Conservation (phyloP, 2,329 filamentous ascomycete species). For the Grosmannia penicillata region DNA sequence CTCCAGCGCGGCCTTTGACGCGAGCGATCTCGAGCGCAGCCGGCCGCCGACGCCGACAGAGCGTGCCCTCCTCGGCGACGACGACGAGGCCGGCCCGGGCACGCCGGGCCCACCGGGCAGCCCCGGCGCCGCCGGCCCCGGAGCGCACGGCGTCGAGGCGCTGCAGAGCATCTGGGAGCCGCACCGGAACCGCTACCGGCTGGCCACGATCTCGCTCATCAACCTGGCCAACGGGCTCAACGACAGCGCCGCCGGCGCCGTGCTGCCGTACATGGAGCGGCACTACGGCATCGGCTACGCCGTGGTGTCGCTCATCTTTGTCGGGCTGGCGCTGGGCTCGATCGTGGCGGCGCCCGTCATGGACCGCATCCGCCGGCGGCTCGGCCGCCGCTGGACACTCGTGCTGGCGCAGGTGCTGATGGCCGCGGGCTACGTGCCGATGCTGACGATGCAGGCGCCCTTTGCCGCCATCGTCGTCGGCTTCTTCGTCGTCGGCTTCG, state of each 20-base stretch:
- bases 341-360: constrained; percentile 56
- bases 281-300: constrained; percentile 64
- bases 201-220: constrained; percentile 48
- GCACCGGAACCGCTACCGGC: constrained; percentile 55
- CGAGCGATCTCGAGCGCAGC: constrained; percentile 35
- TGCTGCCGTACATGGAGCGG: constrained; percentile 69
- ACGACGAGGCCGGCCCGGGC: constrained; percentile 9
- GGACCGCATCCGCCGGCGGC: constrained; percentile 43
- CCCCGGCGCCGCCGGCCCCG: neutral
- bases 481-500: constrained; percentile 55
- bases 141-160: constrained; percentile 24
- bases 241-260: constrained; percentile 60
- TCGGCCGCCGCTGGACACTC: constrained; percentile 52
- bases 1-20: constrained; percentile 7
- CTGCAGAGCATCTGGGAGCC: constrained; percentile 44
- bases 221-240: constrained; percentile 58
- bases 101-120: neutral
- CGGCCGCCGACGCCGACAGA: constrained; percentile 28
- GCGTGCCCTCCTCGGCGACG: neutral
- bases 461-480: constrained; percentile 51
- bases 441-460: constrained; percentile 50
- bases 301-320: constrained; percentile 68
- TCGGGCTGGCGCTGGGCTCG: constrained; percentile 64
- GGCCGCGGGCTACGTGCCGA: constrained; percentile 45
- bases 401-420: constrained; percentile 43